Base-by-base conservation (phyloP, 345 rosid species). In the Anacardium occidentale region DNA sequence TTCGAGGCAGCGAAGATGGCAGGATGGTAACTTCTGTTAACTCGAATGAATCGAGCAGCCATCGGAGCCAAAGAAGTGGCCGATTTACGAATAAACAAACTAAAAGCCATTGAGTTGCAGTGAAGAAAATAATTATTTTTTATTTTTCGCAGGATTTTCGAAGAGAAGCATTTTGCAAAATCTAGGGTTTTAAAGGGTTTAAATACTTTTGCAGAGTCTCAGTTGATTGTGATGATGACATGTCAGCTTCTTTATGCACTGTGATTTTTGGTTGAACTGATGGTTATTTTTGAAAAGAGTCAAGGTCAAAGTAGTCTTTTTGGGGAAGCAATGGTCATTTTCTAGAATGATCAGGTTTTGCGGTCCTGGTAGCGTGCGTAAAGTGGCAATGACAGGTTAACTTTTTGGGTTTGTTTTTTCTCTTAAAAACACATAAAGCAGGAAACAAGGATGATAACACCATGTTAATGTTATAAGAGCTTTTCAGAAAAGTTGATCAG, bases 61-160 rank as follows among this genome's bases (percentile, higher is more conserved):
- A 81, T 64, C 17, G 88, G 85, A 15, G 73, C 81, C 48, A 82
- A 56, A 7, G 83, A 74, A 64, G 80, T 56, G 25, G 84, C 83
- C 29, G 89, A 81, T 62, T 82, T 87, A 63, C 88, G 87, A 58
- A 87, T 42, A 66, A 86, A 54, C 12, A 88, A 63, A 58, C 77
- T 20, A 53, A 80, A 75, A 50, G 81, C 86, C 90, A 89, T 89
- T 67, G 37, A 5, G 12, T 22, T 48, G 71, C 44, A 44, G 53
- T 53, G 29, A 20, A 15, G 25, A 66, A 10, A 15, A 5, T 2
- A 11, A 15, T 45, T 17, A 40, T 57, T 37, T 18, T 13, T 60
- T 65, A 37, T 55, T 75, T 20, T 37, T 47, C 1, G 2, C n/a
- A 56, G 54, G 72, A 17, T 42, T 69, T 69, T 37, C 18, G 72